phyloP scores from a whole-genome alignment of 257 asterid species.

The Solanum corneliomulleri region DNA sequence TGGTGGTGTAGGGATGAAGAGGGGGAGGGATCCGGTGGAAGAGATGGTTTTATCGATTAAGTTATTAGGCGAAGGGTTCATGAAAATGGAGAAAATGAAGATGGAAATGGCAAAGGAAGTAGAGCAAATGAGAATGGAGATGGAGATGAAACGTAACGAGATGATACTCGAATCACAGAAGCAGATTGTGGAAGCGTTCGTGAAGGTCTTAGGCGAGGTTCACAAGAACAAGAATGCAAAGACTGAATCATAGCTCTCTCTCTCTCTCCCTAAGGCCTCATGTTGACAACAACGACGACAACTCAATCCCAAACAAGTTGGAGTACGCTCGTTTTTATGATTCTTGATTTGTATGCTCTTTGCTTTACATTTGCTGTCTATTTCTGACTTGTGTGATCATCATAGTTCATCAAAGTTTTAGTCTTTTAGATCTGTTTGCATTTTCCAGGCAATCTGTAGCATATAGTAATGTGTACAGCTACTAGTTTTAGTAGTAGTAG shows the following conservation, averaged over 20 bases:
- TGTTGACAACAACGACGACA: not conserved
- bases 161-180: constrained; percentile 76
- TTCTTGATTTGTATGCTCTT: not conserved
- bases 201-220: constrained; percentile 51
- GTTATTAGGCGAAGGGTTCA: constrained; percentile 69
- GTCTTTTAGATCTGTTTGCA: not conserved
- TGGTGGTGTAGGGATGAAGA: constrained; percentile 20
- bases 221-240: constrained; percentile 47
- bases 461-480: not conserved
- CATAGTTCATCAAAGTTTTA: not conserved
- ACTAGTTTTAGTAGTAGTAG: not conserved
- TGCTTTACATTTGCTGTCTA: not conserved
- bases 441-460: not conserved
- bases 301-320: not conserved
- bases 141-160: constrained; percentile 81
- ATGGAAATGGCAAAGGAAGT: constrained; percentile 90
- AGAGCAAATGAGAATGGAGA: constrained; percentile 77
- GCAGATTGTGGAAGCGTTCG: constrained; percentile 76
- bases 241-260: constrained; percentile 12
- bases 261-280: not conserved
- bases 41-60: constrained; percentile 63
- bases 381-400: not conserved
- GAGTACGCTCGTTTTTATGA: not conserved
- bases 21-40: constrained; percentile 44
- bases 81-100: constrained; percentile 74